A percentile compares a stretch with the other conserved stretches of the same genome.
phyloP scores from a whole-genome alignment of 768 basidiomycete species.

The Dioszegia aurantiaca region DNA sequence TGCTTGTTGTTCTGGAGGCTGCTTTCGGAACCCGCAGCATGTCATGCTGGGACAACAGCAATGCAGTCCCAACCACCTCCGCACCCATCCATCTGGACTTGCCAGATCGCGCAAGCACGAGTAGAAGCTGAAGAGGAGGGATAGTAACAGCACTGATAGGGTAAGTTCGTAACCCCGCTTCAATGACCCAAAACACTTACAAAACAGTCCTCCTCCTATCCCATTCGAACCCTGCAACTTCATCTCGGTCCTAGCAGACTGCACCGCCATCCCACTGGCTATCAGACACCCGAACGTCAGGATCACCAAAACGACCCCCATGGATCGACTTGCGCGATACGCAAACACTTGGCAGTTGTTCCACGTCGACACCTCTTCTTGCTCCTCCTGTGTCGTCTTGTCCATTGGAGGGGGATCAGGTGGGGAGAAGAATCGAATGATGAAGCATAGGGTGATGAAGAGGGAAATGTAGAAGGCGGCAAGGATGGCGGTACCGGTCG shows the following conservation, averaged over 20 bases:
- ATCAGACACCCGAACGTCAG: slow-evolving; percentile 5
- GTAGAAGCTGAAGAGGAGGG: slow-evolving; percentile 8
- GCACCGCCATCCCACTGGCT: not conserved
- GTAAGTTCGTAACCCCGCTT: not conserved
- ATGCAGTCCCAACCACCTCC: not conserved
- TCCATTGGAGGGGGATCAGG: too few relatives aligned
- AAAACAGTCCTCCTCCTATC: slow-evolving; percentile 8
- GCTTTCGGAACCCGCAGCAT: not conserved
- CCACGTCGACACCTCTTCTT: not conserved
- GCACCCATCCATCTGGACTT: not conserved
- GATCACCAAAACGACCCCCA: not conserved
- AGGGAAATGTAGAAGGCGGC: slow-evolving; percentile 15
- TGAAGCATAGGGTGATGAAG: slow-evolving; percentile 9
- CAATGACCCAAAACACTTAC: not conserved
- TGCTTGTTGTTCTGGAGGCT: not conserved
- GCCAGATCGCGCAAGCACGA: slow-evolving; percentile 4
- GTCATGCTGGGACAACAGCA: slow-evolving; percentile 8
- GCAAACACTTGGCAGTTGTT: slow-evolving; percentile 18
- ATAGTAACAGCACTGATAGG: not conserved
- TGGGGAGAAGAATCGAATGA: too few relatives aligned
- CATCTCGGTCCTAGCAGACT: slow-evolving; percentile 5
- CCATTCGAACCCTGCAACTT: slow-evolving; percentile 9
- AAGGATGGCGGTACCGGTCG: slow-evolving; percentile 11
- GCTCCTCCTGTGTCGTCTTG: not conserved
- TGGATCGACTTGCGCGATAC: slow-evolving; percentile 10